Conservation (phyloP, 805 yeast species). For the Yamadazyma philogaea region DNA sequence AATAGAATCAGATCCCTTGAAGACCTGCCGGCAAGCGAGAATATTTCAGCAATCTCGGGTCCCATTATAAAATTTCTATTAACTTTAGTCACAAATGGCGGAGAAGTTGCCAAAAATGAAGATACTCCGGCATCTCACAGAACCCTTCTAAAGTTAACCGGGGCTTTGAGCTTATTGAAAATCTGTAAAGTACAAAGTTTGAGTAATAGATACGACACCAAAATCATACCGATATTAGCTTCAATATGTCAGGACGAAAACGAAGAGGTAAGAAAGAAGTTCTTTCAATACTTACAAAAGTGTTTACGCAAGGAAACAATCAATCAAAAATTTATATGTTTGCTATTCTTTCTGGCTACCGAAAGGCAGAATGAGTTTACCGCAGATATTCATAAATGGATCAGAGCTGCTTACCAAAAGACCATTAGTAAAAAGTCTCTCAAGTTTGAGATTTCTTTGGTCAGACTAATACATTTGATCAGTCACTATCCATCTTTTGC, state of each 20-base stretch:
- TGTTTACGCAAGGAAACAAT: slow-evolving; percentile 49
- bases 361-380: slow-evolving; percentile 61
- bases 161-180: slow-evolving; percentile 64
- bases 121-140: slow-evolving; percentile 62
- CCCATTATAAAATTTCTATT: slow-evolving; percentile 67
- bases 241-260: slow-evolving; percentile 67
- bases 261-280: slow-evolving; percentile 50
- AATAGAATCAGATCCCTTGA: slow-evolving; percentile 49
- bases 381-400: slow-evolving; percentile 63
- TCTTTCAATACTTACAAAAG: slow-evolving; percentile 50
- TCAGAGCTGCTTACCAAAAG: slow-evolving; percentile 53
- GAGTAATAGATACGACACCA: slow-evolving; percentile 50
- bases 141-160: slow-evolving; percentile 59
- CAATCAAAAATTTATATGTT: slow-evolving; percentile 63
- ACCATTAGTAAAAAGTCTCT: slow-evolving; percentile 35
- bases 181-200: slow-evolving; percentile 55
- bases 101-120: slow-evolving; percentile 60
- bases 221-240: slow-evolving; percentile 50
- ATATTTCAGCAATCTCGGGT: slow-evolving; percentile 43
- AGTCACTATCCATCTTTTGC: slow-evolving; percentile 63
- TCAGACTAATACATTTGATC: slow-evolving; percentile 63
- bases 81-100: slow-evolving; percentile 69
- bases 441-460: slow-evolving; percentile 62
- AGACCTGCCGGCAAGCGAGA: slow-evolving; percentile 19
- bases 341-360: slow-evolving; percentile 70